Evolutionary conservation across 768 basidiomycete species (phyloP).

Genomic region (Pleurotus salmoneostramineus): DNA sequence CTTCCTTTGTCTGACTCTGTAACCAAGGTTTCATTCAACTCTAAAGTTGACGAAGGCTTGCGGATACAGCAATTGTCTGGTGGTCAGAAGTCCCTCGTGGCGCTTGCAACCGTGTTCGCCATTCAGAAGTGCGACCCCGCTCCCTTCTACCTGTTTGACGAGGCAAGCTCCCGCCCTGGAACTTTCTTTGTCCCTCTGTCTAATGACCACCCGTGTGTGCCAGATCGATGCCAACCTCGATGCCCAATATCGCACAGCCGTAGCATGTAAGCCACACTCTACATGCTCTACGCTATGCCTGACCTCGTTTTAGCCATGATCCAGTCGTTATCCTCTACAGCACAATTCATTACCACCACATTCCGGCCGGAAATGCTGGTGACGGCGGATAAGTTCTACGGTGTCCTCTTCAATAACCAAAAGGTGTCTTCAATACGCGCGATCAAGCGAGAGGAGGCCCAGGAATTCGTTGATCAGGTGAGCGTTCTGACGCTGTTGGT

Average conservation of each 20-base stretch:
- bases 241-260: conserved; percentile 95
- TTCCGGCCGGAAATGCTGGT: conserved; percentile 98
- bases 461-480: conserved; percentile 92
- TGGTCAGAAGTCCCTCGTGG: conserved; percentile 96
- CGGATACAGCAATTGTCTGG: conserved; percentile 96
- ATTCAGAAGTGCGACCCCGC: conserved; percentile 99
- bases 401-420: conserved; percentile 93
- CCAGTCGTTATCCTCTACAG: conserved; percentile 78
- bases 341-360: conserved; percentile 97
- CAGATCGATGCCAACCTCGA: conserved; percentile 98
- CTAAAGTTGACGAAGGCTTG: conserved; percentile 94
- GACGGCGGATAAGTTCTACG: conserved; percentile 95
- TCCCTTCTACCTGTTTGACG: conserved; percentile 99
- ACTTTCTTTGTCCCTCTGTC: not conserved
- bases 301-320: conserved; percentile 73
- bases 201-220: not conserved
- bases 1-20: not conserved
- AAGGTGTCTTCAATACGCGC: conserved; percentile 88
- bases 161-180: conserved; percentile 38
- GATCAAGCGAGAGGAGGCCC: conserved; percentile 88
- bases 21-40: conserved; percentile 92
- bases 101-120: conserved; percentile 94
- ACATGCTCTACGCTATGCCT: not conserved
- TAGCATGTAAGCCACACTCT: conserved; percentile 65
- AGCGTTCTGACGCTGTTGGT: conserved; percentile 10